Base-by-base conservation (phyloP, 495 filamentous ascomycete genomes). In the Lasiosphaeris hirsuta region DNA sequence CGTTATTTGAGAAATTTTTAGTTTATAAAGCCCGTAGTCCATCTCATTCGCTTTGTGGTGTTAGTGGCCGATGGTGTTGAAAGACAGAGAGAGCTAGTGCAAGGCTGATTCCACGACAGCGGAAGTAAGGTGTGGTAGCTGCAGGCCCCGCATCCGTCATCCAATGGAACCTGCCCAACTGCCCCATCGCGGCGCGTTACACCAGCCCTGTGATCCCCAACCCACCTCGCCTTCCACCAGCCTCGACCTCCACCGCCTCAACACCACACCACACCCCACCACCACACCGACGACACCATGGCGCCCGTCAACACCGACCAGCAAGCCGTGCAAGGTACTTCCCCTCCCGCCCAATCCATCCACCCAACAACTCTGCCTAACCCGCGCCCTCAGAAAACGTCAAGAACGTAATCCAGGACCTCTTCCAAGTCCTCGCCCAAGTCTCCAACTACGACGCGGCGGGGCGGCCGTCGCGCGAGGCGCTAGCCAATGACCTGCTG, bases 371-470 rank as follows among this genome's bases (percentile, higher is more conserved):
- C 9, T 11, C 15, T 30, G 17, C 47, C 58, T 62, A 54, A 67
- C 65, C 18, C 34, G n/a, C n/a, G n/a, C 40, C 2, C 10, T 8
- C 65, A 86, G 84, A 79, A 41, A 78, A 83, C 62, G 72, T 89
- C 70, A 87, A 88, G 58, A 75, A 81, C 63, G 79, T 92, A 40
- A 91, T 97, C 70, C 89, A 94, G 65, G 87, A 92, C 63, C 86
- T 97, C 48, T 96, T 89, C 77, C 84, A 91, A 66, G 79, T 96
- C 56, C 83, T 85, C 64, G 79, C 83, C 33, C 88, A 92, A 73
- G 82, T 86, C 34, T 78, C 84, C 35, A 81, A 85, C 47, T 87
- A 90, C 72, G 87, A 90, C 71, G 80, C 85, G 58, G 76, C 84
- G 58, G 86, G 86, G 81, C 11, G 79, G 79, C 55, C 67, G 10